phyloP scores from a whole-genome alignment of 2,329 filamentous ascomycete species.

The Rhexocercosporidium sp. region DNA sequence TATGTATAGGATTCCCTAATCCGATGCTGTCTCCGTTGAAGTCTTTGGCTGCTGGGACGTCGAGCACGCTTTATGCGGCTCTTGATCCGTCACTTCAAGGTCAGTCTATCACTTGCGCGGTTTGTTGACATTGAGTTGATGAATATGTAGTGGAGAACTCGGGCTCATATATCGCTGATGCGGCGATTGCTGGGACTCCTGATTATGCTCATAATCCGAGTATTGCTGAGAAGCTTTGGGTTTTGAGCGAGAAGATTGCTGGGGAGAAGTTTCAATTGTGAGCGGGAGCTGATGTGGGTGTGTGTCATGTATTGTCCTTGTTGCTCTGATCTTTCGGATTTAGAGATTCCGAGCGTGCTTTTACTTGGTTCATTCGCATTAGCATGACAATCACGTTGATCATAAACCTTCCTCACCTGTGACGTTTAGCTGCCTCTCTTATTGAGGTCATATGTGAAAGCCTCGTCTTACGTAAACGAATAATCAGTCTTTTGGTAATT shows the following conservation, averaged over 20 bases:
- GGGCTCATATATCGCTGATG: conserved; percentile 7
- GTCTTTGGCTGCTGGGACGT: conserved; percentile 7
- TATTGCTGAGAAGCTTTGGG: conserved; percentile 51
- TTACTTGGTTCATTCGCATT: too few species aligned
- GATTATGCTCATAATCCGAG: conserved; percentile 11
- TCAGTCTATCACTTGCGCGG: not conserved
- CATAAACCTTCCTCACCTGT: too few species aligned
- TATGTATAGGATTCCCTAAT: not conserved
- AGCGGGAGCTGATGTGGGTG: not conserved
- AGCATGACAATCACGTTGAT: too few species aligned
- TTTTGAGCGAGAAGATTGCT: conserved; percentile 51
- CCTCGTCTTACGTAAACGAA: too few species aligned
- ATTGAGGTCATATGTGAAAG: too few species aligned
- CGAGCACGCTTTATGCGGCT: conserved; percentile 6
- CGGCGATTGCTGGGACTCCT: conserved; percentile 1
- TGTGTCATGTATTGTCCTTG: too few species aligned
- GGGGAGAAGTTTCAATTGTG: conserved; percentile 44
- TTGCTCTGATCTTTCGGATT: not conserved
- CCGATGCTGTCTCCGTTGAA: not conserved
- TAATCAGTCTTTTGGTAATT: too few species aligned
- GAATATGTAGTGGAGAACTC: not conserved
- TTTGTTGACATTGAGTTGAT: too few species aligned
- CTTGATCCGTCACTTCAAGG: conserved; percentile 5
- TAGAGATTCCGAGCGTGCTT: not conserved
- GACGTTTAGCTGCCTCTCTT: too few species aligned